Conservation (phyloP, 1,139 yeast species). For the Meyerozyma guilliermondii region DNA sequence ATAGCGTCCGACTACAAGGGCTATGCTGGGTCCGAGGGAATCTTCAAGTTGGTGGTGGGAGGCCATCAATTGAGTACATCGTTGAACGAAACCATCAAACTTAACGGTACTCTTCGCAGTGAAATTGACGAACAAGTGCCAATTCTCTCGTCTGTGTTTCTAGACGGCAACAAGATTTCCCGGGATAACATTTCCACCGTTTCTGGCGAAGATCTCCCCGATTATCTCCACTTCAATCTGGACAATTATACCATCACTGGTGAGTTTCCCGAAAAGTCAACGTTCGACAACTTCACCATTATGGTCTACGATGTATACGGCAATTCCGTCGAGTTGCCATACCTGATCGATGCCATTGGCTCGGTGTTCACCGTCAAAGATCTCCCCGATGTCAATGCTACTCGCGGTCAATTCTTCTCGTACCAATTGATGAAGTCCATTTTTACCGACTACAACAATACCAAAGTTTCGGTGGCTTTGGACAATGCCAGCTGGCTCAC, state of each 20-base stretch:
- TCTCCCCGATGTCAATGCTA: slow-evolving; percentile 60
- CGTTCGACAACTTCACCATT: slow-evolving; percentile 47
- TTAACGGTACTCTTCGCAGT: slow-evolving; percentile 66
- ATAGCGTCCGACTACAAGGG: slow-evolving; percentile 79
- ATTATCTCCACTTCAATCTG: slow-evolving; percentile 51
- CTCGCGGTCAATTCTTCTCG: slow-evolving; percentile 53
- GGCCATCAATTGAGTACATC: slow-evolving; percentile 78
- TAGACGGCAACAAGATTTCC: slow-evolving; percentile 53
- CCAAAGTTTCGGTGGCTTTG: slow-evolving; percentile 39
- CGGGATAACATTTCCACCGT: slow-evolving; percentile 52
- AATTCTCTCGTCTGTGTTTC: slow-evolving; percentile 43
- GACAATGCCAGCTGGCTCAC: slow-evolving; percentile 56
- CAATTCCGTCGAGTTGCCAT: slow-evolving; percentile 57
- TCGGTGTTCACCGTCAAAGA: slow-evolving; percentile 50
- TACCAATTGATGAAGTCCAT: slow-evolving; percentile 47
- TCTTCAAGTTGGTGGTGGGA: slow-evolving; percentile 74
- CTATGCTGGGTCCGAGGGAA: slow-evolving; percentile 65
- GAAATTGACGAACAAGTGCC: slow-evolving; percentile 58
- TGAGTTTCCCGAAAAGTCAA: slow-evolving; percentile 45
- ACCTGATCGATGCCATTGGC: slow-evolving; percentile 43
- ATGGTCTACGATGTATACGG: slow-evolving; percentile 58
- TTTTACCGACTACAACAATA: slow-evolving; percentile 50
- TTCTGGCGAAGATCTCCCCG: slow-evolving; percentile 44
- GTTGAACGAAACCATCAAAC: slow-evolving; percentile 41
- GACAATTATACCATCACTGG: slow-evolving; percentile 49